Evolutionary conservation across 805 yeast genomes (phyloP).

Genomic region (Helenozyma baotianmanensis): DNA sequence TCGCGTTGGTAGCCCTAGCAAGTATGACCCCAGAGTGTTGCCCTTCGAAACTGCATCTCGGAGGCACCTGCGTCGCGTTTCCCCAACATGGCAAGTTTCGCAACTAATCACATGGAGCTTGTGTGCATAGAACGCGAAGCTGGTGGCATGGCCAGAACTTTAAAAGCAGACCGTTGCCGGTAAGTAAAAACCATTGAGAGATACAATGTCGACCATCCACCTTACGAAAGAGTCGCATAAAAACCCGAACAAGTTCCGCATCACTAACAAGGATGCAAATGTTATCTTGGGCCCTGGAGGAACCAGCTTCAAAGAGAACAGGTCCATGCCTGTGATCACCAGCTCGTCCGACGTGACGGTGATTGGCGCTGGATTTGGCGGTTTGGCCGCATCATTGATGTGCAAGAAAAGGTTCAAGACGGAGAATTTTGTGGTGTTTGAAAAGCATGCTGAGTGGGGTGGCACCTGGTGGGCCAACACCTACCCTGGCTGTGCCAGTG

Average conservation of each 20-base stretch:
- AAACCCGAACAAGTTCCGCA: conserved; percentile 28
- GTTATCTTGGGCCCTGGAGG: conserved; percentile 21
- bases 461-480: conserved; percentile 45
- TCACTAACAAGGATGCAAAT: conserved; percentile 23
- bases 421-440: conserved; percentile 31
- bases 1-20: too few species aligned
- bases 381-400: conserved; percentile 30
- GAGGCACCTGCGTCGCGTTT: too few species aligned
- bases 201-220: conserved; percentile 28
- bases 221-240: conserved; percentile 27
- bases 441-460: conserved; percentile 36
- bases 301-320: conserved; percentile 13
- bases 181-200: too few species aligned
- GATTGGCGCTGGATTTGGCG: conserved; percentile 40
- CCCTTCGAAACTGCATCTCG: too few species aligned
- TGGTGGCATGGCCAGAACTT: too few species aligned
- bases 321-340: conserved; percentile 15
- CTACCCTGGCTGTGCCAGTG: conserved; percentile 43
- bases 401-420: conserved; percentile 22
- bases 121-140: too few species aligned
- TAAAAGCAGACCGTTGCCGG: too few species aligned
- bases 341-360: conserved; percentile 29
- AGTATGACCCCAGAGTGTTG: too few species aligned
- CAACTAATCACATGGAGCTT: too few species aligned
- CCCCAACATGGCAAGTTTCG: too few species aligned